Evolutionary conservation across 257 asterid species (phyloP).

Genomic region (Lycium ferocissimum): DNA sequence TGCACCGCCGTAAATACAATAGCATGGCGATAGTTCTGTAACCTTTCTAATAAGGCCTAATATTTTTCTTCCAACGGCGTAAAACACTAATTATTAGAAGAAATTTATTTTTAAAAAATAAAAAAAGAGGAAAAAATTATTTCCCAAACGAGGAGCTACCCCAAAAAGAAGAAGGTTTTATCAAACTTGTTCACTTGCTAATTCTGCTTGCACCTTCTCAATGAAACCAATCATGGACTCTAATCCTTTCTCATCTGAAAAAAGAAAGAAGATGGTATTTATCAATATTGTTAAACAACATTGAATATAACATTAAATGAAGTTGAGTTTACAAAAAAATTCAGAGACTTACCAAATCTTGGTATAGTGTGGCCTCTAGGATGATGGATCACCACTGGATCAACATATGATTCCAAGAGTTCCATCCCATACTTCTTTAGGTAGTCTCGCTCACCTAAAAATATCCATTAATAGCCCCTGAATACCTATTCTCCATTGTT

Average conservation of each 20-base stretch:
- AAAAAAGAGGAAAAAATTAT: not conserved
- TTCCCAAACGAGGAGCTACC: not conserved
- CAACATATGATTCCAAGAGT: conserved; percentile 32
- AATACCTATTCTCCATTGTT: not conserved
- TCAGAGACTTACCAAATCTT: conserved; percentile 29
- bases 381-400: conserved; percentile 38
- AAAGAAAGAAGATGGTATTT: too few relatives aligned
- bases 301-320: not conserved
- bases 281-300: not conserved
- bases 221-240: conserved; percentile 25
- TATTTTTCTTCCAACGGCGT: not conserved
- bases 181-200: conserved; percentile 11
- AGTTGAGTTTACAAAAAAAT: not conserved
- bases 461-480: not conserved
- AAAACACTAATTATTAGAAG: not conserved
- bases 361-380: conserved; percentile 40
- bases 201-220: conserved; percentile 26
- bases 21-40: not conserved
- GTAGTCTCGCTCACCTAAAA: conserved; percentile 35
- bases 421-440: conserved; percentile 30
- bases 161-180: not conserved
- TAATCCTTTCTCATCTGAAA: conserved; percentile 33
- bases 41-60: not conserved
- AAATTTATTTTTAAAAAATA: not conserved
- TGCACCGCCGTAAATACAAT: not conserved